Conservation (phyloP, 2,329 filamentous ascomycete species). For the Grosmannia clavigera region DNA sequence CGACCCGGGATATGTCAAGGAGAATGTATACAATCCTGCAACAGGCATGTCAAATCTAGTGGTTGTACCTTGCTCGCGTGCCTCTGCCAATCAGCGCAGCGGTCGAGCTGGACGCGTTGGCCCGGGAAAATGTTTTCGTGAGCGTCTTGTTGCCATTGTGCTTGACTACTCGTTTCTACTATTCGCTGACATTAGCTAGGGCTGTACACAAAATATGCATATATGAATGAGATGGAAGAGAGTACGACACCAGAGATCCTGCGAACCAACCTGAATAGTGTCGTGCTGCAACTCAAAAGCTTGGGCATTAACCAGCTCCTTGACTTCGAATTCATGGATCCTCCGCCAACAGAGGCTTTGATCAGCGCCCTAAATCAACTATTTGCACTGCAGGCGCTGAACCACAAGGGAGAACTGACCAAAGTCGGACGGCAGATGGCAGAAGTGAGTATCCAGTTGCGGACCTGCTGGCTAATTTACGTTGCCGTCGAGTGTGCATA, state of each 20-base stretch:
- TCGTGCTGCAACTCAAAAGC: conserved; percentile 77
- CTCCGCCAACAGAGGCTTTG: conserved; percentile 77
- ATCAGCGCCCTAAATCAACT: conserved; percentile 83
- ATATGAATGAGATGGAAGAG: conserved; percentile 89
- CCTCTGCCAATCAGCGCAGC: conserved; percentile 83
- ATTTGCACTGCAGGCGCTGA: conserved; percentile 80
- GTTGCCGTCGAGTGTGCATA: not conserved
- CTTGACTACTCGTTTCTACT: not conserved
- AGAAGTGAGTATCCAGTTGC: conserved; percentile 30
- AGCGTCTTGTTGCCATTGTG: not conserved
- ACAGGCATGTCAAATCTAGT: conserved; percentile 89
- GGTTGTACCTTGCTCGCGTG: conserved; percentile 80
- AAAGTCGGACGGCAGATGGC: conserved; percentile 89
- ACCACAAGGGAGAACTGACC: conserved; percentile 78
- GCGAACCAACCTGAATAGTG: conserved; percentile 71
- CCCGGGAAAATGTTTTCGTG: conserved; percentile 80
- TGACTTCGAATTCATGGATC: conserved; percentile 93
- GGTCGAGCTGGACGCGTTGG: conserved; percentile 87
- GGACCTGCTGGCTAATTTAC: not conserved
- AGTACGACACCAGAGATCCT: conserved; percentile 89
- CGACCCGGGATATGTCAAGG: conserved; percentile 89
- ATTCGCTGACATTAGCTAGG: not conserved
- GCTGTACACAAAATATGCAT: conserved; percentile 86
- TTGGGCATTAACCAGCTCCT: conserved; percentile 86
- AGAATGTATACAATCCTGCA: conserved; percentile 83